Conservation (phyloP, 306 rosid genomes). For the Prunus salicina region DNA sequence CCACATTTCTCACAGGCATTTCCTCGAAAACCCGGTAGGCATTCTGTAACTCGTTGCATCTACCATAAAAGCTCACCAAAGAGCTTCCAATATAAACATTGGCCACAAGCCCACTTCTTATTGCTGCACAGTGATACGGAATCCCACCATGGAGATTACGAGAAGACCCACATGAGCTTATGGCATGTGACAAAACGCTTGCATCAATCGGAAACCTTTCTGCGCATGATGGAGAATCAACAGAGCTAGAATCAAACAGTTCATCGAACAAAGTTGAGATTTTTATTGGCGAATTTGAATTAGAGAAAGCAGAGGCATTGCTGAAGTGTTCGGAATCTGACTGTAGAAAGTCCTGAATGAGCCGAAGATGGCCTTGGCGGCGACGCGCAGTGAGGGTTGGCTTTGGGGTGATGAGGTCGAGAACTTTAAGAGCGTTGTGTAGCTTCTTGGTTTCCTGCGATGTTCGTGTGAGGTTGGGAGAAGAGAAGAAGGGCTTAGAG, state of each 20-base stretch:
- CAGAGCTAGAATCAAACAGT: slow-evolving; percentile 22
- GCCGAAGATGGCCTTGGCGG: slow-evolving; percentile 56
- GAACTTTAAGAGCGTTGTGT: slow-evolving; percentile 45
- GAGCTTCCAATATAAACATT: slow-evolving; percentile 80
- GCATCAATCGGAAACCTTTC: slow-evolving; percentile 40
- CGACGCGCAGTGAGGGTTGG: slow-evolving; percentile 16
- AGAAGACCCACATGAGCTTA: slow-evolving; percentile 51
- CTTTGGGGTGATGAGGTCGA: slow-evolving; percentile 44
- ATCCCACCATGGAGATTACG: slow-evolving; percentile 53
- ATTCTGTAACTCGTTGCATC: slow-evolving; percentile 42
- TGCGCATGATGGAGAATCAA: slow-evolving; percentile 11
- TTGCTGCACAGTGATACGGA: slow-evolving; percentile 68
- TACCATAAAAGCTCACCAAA: slow-evolving; percentile 60
- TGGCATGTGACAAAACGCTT: slow-evolving; percentile 44
- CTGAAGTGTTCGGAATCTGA: slow-evolving; percentile 19
- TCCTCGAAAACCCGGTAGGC: slow-evolving; percentile 59
- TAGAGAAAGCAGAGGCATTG: background rate
- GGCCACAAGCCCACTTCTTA: slow-evolving; percentile 52
- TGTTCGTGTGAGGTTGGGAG: slow-evolving; percentile 23
- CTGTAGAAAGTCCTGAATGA: slow-evolving; percentile 49
- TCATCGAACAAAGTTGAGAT: slow-evolving; percentile 16
- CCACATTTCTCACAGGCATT: slow-evolving; percentile 75
- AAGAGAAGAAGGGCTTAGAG: slow-evolving; percentile 36
- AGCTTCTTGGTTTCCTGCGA: slow-evolving; percentile 17
- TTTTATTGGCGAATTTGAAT: slow-evolving; percentile 4